Evolutionary conservation across 768 basidiomycete species (phyloP).

Genomic region (Porpolomopsis calyptriformis): DNA sequence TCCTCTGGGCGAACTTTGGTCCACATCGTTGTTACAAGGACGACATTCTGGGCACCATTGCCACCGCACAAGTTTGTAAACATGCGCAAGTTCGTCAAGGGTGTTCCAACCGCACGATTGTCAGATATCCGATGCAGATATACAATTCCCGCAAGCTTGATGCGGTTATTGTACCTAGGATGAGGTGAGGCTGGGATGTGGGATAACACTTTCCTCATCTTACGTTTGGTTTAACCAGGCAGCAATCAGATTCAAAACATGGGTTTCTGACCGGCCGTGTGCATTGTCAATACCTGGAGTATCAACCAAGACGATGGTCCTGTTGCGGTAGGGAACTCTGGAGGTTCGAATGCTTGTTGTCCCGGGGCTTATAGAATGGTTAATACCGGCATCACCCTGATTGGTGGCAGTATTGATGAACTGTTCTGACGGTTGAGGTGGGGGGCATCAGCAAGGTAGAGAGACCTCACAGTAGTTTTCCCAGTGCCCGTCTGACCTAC

Average conservation of each 20-base stretch:
- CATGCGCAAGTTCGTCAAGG: constrained; percentile 8
- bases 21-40: constrained; percentile 39
- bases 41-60: constrained; percentile 29
- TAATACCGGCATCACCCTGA: neutral
- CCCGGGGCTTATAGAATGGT: constrained; percentile 7
- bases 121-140: constrained; percentile 33
- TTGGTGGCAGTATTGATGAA: constrained; percentile 11
- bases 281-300: constrained; percentile 13
- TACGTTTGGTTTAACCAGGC: constrained; percentile 7
- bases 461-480: constrained; percentile 14
- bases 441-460: neutral
- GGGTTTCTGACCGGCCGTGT: constrained; percentile 3
- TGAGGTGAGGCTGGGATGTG: neutral
- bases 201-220: neutral
- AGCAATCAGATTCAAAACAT: constrained; percentile 7
- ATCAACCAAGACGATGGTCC: constrained; percentile 10
- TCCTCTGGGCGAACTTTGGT: constrained; percentile 15
- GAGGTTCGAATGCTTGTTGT: constrained; percentile 8
- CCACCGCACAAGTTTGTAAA: constrained; percentile 20
- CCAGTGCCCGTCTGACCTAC: constrained; percentile 18
- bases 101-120: constrained; percentile 14
- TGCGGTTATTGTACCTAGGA: neutral
- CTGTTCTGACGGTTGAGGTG: constrained; percentile 1
- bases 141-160: constrained; percentile 22
- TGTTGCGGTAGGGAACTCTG: neutral